phyloP scores from a whole-genome alignment of 345 rosid species.

The Leavenworthia alabamica region DNA sequence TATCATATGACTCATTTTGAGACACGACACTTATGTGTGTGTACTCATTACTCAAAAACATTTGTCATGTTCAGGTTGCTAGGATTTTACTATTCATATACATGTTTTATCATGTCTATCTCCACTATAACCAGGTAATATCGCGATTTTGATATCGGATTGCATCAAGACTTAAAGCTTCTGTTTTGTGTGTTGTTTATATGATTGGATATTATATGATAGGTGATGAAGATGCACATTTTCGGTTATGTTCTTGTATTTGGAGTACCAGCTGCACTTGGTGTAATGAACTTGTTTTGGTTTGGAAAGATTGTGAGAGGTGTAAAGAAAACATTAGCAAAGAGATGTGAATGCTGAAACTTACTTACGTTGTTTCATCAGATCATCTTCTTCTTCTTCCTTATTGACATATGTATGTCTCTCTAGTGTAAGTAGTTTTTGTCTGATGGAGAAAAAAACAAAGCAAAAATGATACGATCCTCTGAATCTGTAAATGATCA shows the following conservation, averaged over 20 bases:
- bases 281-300: constrained; percentile 80
- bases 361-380: constrained; percentile 4
- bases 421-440: constrained; percentile 36
- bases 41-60: not conserved
- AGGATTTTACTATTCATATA: constrained; percentile 68
- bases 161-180: not conserved
- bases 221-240: constrained; percentile 64
- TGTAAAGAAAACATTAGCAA: constrained; percentile 66
- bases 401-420: constrained; percentile 23
- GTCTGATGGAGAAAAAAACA: constrained; percentile 28
- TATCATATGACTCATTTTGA: not conserved
- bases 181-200: not conserved
- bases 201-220: not conserved
- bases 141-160: not conserved
- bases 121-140: constrained; percentile 84
- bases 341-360: constrained; percentile 44
- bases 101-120: constrained; percentile 74
- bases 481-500: constrained; percentile 32
- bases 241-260: constrained; percentile 52
- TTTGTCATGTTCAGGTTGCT: constrained; percentile 58
- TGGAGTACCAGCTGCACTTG: constrained; percentile 57
- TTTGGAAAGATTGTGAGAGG: constrained; percentile 76
- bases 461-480: constrained; percentile 24
- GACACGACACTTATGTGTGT: not conserved
- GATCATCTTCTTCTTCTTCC: not conserved